Base-by-base conservation (phyloP, 2,329 filamentous ascomycete genomes). In the Cryphonectria radicalis region DNA sequence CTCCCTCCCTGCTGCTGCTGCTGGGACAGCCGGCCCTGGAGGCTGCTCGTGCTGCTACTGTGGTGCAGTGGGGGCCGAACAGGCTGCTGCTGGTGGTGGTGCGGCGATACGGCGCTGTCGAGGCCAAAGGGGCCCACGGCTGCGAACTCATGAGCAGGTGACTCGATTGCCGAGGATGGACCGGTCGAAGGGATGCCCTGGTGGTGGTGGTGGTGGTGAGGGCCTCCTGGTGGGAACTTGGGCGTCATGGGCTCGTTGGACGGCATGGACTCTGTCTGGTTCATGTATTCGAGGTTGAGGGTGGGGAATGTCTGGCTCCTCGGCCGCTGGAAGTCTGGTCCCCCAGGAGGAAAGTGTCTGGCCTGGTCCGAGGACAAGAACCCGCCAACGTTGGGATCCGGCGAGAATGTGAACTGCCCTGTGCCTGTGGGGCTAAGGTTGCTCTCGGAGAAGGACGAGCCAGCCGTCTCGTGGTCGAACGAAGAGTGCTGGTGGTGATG, bases 221-320 rank as follows among this genome's bases (percentile, higher is more conserved):
- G 42, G 42, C 42, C 42, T 43, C 63, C 66, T 17, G 55, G 67
- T 22, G 69, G 43, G 67, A 85, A 84, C 69, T 85, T 86, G 7
- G 86, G 86, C 4, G 86, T 88, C 75, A 84, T 79, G 1, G 84
- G 82, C 46, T 87, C 85, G 7, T 79, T 77, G 4, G 75, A 74
- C 53, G 80, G 80, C 25, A 77, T 73, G 43, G 43, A 32, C 43
- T 64, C 53, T 25, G 69, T 57, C 70, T 86, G 85, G 75, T 84
- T 86, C 74, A 86, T 80, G 71, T 85, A 88, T 70, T 88, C 91
- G 62, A 92, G 84, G 69, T 89, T 90, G 59, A 93, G 83, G 62
- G 91, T 90, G 0, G 94, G 93, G 74, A 97, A 94, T 0, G 94
- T 97, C 80, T 97, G 94, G 79, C 93, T 96, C 77, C 94, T 88